phyloP scores from a whole-genome alignment of 352 stramenopile species.

The Halophytophthora batemanensis region DNA sequence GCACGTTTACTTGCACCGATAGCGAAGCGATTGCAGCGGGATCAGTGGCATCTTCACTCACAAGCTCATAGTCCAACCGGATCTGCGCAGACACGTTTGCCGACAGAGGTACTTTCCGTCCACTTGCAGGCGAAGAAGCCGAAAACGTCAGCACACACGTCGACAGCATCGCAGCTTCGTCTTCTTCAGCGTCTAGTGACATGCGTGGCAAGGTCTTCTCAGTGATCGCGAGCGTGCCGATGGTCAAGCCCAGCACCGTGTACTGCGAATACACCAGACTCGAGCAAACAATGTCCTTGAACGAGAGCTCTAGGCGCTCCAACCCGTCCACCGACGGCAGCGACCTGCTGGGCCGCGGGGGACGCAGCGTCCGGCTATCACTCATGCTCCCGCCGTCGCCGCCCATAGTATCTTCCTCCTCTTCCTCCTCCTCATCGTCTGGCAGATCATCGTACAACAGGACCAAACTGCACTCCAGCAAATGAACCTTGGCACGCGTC shows the following conservation, averaged over 20 bases:
- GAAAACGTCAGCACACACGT: slow-evolving; percentile 60
- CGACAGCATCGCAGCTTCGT: slow-evolving; percentile 58
- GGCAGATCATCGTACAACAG: slow-evolving; percentile 82
- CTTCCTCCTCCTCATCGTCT: slow-evolving; percentile 42
- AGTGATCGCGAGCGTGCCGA: slow-evolving; percentile 61
- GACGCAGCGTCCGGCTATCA: slow-evolving; percentile 21
- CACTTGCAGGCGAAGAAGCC: slow-evolving; percentile 54
- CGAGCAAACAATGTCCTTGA: slow-evolving; percentile 75
- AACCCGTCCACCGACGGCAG: slow-evolving; percentile 61
- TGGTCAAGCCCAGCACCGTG: slow-evolving; percentile 42
- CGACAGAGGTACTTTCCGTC: slow-evolving; percentile 60
- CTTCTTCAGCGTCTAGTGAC: slow-evolving; percentile 63
- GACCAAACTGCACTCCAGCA: slow-evolving; percentile 70
- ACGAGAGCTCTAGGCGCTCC: slow-evolving; percentile 59
- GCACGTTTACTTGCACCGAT: slow-evolving; percentile 60
- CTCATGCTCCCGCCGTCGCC: slow-evolving; percentile 16
- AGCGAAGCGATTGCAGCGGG: slow-evolving; percentile 35
- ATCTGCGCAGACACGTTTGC: slow-evolving; percentile 66
- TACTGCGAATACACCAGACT: slow-evolving; percentile 59
- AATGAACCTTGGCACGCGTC: slow-evolving; percentile 70
- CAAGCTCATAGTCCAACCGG: slow-evolving; percentile 53
- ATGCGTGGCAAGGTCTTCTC: slow-evolving; percentile 78
- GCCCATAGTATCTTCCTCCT: slow-evolving; percentile 18
- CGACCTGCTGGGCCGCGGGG: slow-evolving; percentile 26
- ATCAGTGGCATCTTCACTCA: slow-evolving; percentile 15